These are phyloP conservation scores for Setaria italica DNA, from an alignment of 202 grass and related monocot genomes.

Conservation along the genomic window DNA sequence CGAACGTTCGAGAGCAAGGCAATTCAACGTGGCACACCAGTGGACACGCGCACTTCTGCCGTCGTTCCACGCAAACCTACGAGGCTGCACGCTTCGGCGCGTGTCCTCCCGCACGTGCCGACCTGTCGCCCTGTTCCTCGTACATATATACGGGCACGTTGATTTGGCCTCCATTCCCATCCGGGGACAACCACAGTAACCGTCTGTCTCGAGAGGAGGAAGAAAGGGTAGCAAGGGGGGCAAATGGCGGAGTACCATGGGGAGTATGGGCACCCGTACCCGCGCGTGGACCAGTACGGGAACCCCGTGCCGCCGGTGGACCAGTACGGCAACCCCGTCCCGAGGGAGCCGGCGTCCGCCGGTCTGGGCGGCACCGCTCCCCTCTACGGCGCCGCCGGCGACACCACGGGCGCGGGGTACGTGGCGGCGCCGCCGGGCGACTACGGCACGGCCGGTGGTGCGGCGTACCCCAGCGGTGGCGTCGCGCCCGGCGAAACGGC, in stretches of 20 bases:
- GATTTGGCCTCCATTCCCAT: background rate
- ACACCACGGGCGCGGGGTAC: background rate
- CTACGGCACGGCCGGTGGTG: background rate
- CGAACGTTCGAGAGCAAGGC: background rate
- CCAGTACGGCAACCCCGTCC: slow-evolving; percentile 66
- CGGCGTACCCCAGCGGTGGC: background rate
- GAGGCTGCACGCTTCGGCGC: slow-evolving; percentile 29
- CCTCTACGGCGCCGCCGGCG: background rate
- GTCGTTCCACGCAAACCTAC: background rate
- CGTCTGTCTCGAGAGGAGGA: background rate
- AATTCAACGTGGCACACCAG: slow-evolving; percentile 16
- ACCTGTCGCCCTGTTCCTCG: background rate
- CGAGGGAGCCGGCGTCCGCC: slow-evolving; percentile 21
- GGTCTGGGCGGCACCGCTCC: background rate
- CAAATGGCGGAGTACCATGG: slow-evolving; percentile 60
- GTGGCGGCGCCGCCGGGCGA: background rate
- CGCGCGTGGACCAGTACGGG: slow-evolving; percentile 73
- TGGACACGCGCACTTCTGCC: slow-evolving; percentile 35
- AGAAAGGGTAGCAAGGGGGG: background rate
- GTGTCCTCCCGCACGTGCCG: slow-evolving; percentile 5
- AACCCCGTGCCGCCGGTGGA: slow-evolving; percentile 64
- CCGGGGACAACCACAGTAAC: background rate
- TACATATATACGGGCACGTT: slow-evolving; percentile 7
- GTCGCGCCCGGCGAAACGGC: slow-evolving; percentile 31
- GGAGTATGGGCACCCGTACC: slow-evolving; percentile 57